A percentile compares a stretch with the other conserved stretches of the same genome.
These are phyloP conservation scores for Magnolia sinica DNA, from an alignment of 164 flowering plant genomes.

Conservation along the genomic window DNA sequence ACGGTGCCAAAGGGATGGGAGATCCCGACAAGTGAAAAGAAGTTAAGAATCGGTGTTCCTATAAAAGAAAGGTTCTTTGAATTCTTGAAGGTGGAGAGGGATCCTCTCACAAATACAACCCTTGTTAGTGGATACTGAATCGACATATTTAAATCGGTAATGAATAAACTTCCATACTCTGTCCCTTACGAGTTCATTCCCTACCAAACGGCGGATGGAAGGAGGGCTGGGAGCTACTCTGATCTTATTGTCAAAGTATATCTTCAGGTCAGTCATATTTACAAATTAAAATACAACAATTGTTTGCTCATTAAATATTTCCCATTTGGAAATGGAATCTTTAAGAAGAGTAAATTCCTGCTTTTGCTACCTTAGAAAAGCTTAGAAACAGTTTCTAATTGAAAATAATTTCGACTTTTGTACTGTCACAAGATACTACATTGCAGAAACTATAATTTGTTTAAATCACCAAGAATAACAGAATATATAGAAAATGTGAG, in stretches of 20 bases:
- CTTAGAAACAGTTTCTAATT: no score
- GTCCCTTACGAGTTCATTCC: conserved; percentile 26
- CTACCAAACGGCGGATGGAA: conserved; percentile 16
- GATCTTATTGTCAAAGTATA: conserved; percentile 29
- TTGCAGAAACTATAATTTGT: no score
- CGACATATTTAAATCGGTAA: conserved; percentile 20
- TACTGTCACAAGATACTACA: no score
- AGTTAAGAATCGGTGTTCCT: conserved; percentile 36
- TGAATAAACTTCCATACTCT: conserved; percentile 17
- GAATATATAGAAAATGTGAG: no score
- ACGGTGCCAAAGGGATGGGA: conserved; percentile 26
- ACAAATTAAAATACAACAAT: no score
- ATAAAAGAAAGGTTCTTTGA: conserved; percentile 20
- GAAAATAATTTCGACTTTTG: no score
- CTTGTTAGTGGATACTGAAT: conserved; percentile 22
- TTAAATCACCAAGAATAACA: no score
- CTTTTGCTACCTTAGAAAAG: no score
- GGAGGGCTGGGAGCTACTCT: conserved; percentile 21
- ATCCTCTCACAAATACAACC: conserved; percentile 6
- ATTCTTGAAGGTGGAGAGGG: conserved; percentile 15
- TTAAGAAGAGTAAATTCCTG: no score
- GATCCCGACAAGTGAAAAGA: conserved; percentile 24
- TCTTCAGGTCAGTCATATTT: conserved; percentile 22
- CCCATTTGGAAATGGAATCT: no score
- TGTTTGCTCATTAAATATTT: no score